Base-by-base conservation (phyloP, 768 basidiomycete species). In the Lentinula raphanica region DNA sequence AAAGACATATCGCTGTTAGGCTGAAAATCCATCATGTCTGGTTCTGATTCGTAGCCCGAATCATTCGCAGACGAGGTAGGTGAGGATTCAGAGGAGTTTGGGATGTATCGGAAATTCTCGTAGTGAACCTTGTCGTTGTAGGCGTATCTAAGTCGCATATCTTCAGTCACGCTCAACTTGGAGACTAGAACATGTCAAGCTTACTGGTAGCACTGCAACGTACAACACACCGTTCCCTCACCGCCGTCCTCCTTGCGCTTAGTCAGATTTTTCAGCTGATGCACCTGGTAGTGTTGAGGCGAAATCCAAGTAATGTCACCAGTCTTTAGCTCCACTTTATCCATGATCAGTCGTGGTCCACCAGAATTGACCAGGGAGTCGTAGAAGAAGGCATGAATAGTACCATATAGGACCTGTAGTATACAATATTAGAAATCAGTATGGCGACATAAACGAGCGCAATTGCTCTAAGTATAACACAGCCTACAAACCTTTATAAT, bases 271-370 rank as follows among this genome's bases (percentile, higher is more conserved):
- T 27, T 29, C 46, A 65, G 50, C 51, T 58, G 60, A 55, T 62
- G 62, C 28, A 65, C 56, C 56, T 65, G 64, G 39, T 63, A 65
- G 63, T 59, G 60, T 12, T 65, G 46, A 3, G 59, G 62, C 25
- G 49, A 57, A 23, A 65, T 32, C 64, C 64, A 65, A 15, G 64
- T 65, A 27, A 65, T 49, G 46, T 63, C 59, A 3, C 62, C 60
- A 21, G 61, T 61, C 27, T 59, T 29, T 9, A 65, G 50, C 19
- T 38, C 61, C 21, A 49, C 48, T 1, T 36, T 40, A 28, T 53
- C 32, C 42, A 44, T 44, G 21, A 44, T 44, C 42, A 44, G 17
- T 12, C 42, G 42, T n/a, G 60, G 59, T 27, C 29, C 54, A 12
- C 55, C 21, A 27, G 44, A 38, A 1, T 38, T 56, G 31, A 32